Conservation (phyloP, 495 filamentous ascomycete species). For the Neurospora sp. region DNA sequence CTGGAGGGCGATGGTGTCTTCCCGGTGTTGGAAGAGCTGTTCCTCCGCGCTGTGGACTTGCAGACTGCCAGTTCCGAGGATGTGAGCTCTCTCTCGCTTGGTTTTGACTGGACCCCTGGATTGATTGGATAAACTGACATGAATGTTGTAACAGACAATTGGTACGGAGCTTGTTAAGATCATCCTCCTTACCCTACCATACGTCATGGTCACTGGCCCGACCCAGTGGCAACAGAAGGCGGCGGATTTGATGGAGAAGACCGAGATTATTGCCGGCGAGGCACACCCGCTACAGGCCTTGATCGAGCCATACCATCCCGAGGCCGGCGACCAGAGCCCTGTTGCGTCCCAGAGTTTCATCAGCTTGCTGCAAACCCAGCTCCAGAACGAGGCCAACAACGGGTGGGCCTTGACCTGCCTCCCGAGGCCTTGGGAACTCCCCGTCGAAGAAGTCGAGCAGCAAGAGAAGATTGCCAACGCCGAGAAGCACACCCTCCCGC, state of each 20-base stretch:
- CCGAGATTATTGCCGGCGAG: slow-evolving; percentile 79
- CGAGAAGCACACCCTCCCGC: slow-evolving; percentile 63
- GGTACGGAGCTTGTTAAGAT: slow-evolving; percentile 90
- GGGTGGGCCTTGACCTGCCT: slow-evolving; percentile 73
- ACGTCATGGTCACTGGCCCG: slow-evolving; percentile 65
- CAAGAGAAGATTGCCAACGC: slow-evolving; percentile 47
- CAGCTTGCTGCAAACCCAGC: slow-evolving; percentile 71
- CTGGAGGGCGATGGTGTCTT: slow-evolving; percentile 83
- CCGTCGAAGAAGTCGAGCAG: slow-evolving; percentile 37
- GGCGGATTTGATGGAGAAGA: slow-evolving; percentile 73
- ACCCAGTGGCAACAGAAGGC: slow-evolving; percentile 59
- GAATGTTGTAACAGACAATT: slow-evolving; percentile 43
- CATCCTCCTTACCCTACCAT: slow-evolving; percentile 86
- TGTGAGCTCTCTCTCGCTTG: slow-evolving; percentile 41
- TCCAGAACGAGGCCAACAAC: slow-evolving; percentile 58
- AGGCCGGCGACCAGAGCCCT: slow-evolving; percentile 28
- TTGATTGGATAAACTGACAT: slow-evolving; percentile 6
- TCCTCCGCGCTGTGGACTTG: slow-evolving; percentile 71
- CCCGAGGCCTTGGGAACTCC: slow-evolving; percentile 70
- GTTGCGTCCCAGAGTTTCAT: slow-evolving; percentile 53
- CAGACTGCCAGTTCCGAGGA: slow-evolving; percentile 88
- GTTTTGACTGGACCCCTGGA: not conserved
- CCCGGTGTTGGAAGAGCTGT: slow-evolving; percentile 71
- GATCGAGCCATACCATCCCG: slow-evolving; percentile 69
- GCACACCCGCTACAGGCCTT: slow-evolving; percentile 72